Base-by-base conservation (phyloP, 108 stramenopile genomes). In the Nannochloropsis gaditana region DNA sequence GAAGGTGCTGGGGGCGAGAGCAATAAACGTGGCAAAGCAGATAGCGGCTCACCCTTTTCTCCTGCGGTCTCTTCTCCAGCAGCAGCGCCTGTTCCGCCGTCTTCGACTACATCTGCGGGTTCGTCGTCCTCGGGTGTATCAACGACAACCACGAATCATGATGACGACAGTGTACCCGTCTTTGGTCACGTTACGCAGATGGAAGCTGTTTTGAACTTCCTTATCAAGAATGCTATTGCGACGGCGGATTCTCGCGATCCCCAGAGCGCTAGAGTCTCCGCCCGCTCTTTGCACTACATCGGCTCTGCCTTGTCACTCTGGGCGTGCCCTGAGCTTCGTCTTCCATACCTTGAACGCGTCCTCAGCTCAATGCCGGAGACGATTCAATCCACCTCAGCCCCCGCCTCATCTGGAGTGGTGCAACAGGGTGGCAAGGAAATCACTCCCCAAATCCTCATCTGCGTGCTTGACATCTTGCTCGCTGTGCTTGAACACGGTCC, bases 51-150 rank as follows among this genome's bases (percentile, higher is more conserved):
- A n/a, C 59, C 59, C 8, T n/a, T 73, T n/a, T n/a, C 59, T 73
- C 59, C 59, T 3, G 15, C 59, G 8, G 59, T n/a, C 59, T n/a
- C 59, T 3, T 73, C 59, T n/a, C 59, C 59, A 15, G 59, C 59
- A 15, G 59, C 59, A 15, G 59, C 59, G 59, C 59, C 59, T n/a
- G n/a, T n/a, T n/a, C 59, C 15, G n/a, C 59, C 59, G 5, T 73
- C 59, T n/a, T 73, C 59, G 19, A 73, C 59, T n/a, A 73, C 59
- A n/a, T 73, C 59, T n/a, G 59, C 59, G 59, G 59, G 59, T n/a
- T 73, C 59, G 3, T 15, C 59, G 15, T 10, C 47, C 47, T 50
- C 47, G 47, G 47, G 47, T 15, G n/a, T n/a, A n/a, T 73, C 59
- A 15, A 73, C 5, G 19, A 73, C 59, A 73, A 8, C 59, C 59